Percentiles rank a stretch among this genome's conserved stretches.
Evolutionary conservation across 2,329 filamentous ascomycete species (phyloP).

Genomic region (Aspergillus ibericus): DNA sequence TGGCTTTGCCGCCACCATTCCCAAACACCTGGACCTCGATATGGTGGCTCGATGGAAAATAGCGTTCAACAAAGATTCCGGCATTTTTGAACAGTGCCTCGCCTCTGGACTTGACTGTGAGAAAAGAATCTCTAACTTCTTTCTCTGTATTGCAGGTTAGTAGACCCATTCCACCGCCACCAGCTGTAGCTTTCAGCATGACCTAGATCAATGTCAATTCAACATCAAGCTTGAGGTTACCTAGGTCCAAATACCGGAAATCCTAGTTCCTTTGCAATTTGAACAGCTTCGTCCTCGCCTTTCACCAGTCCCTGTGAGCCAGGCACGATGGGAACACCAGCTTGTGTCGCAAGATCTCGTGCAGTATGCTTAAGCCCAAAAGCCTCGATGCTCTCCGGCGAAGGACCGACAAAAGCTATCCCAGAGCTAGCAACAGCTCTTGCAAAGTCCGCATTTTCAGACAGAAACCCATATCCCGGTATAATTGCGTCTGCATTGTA

Average conservation of each 20-base stretch:
- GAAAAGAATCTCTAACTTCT: slow-evolving; percentile 70
- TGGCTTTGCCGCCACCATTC: slow-evolving; percentile 73
- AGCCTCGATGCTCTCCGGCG: slow-evolving; percentile 52
- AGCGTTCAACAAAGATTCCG: slow-evolving; percentile 82
- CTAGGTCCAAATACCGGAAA: slow-evolving; percentile 44
- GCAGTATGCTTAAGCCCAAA: slow-evolving; percentile 63
- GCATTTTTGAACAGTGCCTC: slow-evolving; percentile 78
- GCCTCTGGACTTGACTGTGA: slow-evolving; percentile 73
- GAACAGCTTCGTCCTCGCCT: slow-evolving; percentile 49
- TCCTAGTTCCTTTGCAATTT: slow-evolving; percentile 47
- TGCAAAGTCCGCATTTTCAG: slow-evolving; percentile 64
- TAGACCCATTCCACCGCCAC: slow-evolving; percentile 83
- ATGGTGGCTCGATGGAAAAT: slow-evolving; percentile 75
- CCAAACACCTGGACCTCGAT: slow-evolving; percentile 92
- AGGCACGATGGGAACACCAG: slow-evolving; percentile 57
- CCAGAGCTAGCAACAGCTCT: slow-evolving; percentile 53
- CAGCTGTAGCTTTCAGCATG: slow-evolving; percentile 75
- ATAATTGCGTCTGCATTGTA: slow-evolving; percentile 59
- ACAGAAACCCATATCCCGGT: slow-evolving; percentile 67
- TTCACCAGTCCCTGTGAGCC: slow-evolving; percentile 53
- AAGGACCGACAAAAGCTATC: slow-evolving; percentile 61
- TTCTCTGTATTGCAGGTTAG: slow-evolving; percentile 67
- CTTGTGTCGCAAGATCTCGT: slow-evolving; percentile 53
- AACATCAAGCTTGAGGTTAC: neutral
- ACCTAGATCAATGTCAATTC: slow-evolving; percentile 43